phyloP scores from a whole-genome alignment of 2,329 filamentous ascomycete genomes.

The Whalleya microplaca region DNA sequence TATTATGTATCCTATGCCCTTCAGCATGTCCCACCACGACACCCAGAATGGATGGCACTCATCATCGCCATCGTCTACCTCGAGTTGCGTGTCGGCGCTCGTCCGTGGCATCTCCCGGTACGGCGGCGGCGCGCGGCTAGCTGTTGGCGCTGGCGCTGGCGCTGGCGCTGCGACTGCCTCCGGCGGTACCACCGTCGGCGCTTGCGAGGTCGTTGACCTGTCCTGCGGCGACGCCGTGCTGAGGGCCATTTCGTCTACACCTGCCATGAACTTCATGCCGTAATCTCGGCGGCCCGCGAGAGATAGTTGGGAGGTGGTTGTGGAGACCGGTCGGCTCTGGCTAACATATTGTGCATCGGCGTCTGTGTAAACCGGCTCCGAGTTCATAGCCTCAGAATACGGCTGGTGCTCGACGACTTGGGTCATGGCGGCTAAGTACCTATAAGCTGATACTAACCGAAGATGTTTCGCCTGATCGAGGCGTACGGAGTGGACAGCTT shows the following conservation, averaged over 20 bases:
- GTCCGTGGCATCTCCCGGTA: slow-evolving; percentile 8
- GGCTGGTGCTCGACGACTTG: neutral
- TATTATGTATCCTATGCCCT: slow-evolving; percentile 16
- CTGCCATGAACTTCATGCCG: slow-evolving; percentile 23
- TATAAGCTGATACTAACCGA: neutral
- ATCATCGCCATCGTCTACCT: slow-evolving; percentile 6
- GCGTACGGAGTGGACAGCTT: neutral
- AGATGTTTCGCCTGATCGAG: neutral
- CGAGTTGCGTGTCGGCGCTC: neutral
- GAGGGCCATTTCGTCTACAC: slow-evolving; percentile 12
- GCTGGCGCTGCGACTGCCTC: neutral
- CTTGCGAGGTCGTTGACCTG: neutral
- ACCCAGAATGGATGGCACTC: slow-evolving; percentile 28
- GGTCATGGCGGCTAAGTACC: neutral
- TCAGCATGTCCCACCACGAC: slow-evolving; percentile 19
- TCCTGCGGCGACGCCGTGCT: neutral
- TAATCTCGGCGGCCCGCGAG: slow-evolving; percentile 23
- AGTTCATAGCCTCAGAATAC: neutral
- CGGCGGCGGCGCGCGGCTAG: slow-evolving; percentile 5
- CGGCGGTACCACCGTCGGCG: neutral
- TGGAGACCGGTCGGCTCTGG: slow-evolving; percentile 19
- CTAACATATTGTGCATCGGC: neutral
- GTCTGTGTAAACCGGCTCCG: too few relatives aligned
- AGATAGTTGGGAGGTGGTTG: slow-evolving; percentile 23
- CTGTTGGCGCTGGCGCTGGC: too few relatives aligned